phyloP scores from a whole-genome alignment of 2,329 filamentous ascomycete species.

The Phaeosphaeriaceae sp. region DNA sequence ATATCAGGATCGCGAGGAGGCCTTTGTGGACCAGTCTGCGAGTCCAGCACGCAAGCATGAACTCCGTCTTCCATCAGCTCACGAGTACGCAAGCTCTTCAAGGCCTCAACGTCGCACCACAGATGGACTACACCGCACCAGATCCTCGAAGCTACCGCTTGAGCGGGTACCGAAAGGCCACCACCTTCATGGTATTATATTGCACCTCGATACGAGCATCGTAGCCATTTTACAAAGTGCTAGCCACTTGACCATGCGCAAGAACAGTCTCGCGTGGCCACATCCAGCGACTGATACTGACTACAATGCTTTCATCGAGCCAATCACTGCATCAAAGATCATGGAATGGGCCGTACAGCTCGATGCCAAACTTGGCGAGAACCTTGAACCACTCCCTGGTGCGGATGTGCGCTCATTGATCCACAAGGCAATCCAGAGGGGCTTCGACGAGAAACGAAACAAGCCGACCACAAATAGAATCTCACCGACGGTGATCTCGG shows the following conservation, averaged over 20 bases:
- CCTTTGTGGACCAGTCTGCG: background rate
- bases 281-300: conserved; percentile 9
- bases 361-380: conserved; percentile 18
- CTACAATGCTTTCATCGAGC: conserved; percentile 18
- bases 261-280: conserved; percentile 31
- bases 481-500: background rate
- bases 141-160: conserved; percentile 49
- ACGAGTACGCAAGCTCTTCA: background rate
- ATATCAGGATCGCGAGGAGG: background rate
- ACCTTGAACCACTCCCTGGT: conserved; percentile 12
- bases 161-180: conserved; percentile 45
- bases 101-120: conserved; percentile 10
- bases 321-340: conserved; percentile 10
- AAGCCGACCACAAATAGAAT: background rate
- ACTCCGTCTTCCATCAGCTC: background rate
- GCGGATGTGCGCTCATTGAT: conserved; percentile 18
- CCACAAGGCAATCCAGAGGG: conserved; percentile 21
- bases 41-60: background rate
- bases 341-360: conserved; percentile 23
- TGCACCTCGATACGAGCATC: conserved; percentile 7
- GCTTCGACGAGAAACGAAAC: conserved; percentile 6
- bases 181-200: conserved; percentile 31
- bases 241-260: conserved; percentile 26
- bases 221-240: conserved; percentile 13
- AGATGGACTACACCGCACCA: conserved; percentile 31